phyloP scores from a whole-genome alignment of 2,329 filamentous ascomycete genomes.

The Aspergillus terreus region DNA sequence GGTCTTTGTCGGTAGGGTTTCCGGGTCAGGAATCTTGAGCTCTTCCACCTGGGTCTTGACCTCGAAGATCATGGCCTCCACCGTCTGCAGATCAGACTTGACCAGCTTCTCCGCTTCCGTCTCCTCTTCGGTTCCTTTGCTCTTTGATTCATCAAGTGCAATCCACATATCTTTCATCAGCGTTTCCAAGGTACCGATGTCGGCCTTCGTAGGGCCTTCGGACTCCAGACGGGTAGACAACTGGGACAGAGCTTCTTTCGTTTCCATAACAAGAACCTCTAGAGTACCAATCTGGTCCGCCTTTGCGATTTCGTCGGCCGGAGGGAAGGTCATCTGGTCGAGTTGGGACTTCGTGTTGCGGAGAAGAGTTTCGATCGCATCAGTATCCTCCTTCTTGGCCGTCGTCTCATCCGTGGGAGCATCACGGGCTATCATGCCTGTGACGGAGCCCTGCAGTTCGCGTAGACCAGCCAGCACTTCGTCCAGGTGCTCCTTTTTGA shows the following conservation, averaged over 20 bases:
- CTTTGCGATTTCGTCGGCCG: constrained; percentile 64
- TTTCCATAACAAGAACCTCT: constrained; percentile 69
- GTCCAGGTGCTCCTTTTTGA: constrained; percentile 47
- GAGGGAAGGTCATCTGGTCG: constrained; percentile 67
- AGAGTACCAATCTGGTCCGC: constrained; percentile 58
- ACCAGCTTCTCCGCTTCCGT: constrained; percentile 60
- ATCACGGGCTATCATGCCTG: constrained; percentile 47
- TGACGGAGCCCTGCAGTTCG: constrained; percentile 58
- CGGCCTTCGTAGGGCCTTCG: constrained; percentile 70
- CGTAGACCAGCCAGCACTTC: constrained; percentile 43
- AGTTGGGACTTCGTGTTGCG: constrained; percentile 84
- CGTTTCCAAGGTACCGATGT: constrained; percentile 71
- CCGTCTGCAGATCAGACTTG: constrained; percentile 76
- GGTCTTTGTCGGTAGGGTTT: constrained; percentile 68
- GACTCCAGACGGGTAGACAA: constrained; percentile 65
- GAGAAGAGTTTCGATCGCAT: constrained; percentile 85
- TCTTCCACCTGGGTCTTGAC: constrained; percentile 76
- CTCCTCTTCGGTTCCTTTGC: constrained; percentile 43
- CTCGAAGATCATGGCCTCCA: constrained; percentile 79
- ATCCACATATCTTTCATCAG: constrained; percentile 74
- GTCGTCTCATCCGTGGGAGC: constrained; percentile 46
- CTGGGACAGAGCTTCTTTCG: constrained; percentile 67
- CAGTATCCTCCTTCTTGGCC: constrained; percentile 76
- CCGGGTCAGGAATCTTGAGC: constrained; percentile 67
- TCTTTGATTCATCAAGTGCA: constrained; percentile 67